Evolutionary conservation across 768 basidiomycete genomes (phyloP), one percentile per base, ranked within the genome.

Genomic region (Pleurotus platypus): DNA sequence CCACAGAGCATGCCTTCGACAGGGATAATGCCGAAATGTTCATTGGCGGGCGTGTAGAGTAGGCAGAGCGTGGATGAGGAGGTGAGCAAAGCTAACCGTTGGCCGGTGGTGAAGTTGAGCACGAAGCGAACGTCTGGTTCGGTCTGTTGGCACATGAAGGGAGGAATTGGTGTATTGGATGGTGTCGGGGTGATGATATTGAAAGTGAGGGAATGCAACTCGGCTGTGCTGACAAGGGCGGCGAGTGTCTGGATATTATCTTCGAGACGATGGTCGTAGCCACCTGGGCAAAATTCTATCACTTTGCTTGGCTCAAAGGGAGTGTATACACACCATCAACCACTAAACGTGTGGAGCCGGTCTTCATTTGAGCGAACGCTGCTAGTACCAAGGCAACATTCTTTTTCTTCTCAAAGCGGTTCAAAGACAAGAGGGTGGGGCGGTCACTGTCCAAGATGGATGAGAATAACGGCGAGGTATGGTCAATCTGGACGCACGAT

Each of bases 21-120:
- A 2, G 97, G 96, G 0, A 89, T 95, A 62, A 99, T 98, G 1
- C 96, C 97, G 68, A 98, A 97, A 69, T 99, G 96, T 65, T 99
- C 96, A 69, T 96, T 96, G 6, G 82, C 75, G 0, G 96, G 97
- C 0, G 96, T 99, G 69, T 99, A 99, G 5, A 99, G 78, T 0
- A 98, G 76, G 0, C 83, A 90, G 13, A 83, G 70, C 0, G 92
- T 91, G 4, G 79, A 81, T 0, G 82, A 69, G 4, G 84, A 79
- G 11, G 73, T 81, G 38, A 99, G 84, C 1, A 98, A 81, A 6
- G 87, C 86, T 1, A 89, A 85, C 27, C 95, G 89, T 67, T 98
- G 96, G 0, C 75, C 62, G 5, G 87, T 89, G 1, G 90, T 87
- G 69, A 97, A 94, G 73, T 97, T 98, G 60, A 94, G 83, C 16